A percentile compares a stretch with the other conserved stretches of the same genome.
These are phyloP conservation scores for Rubia balearica DNA, from an alignment of 305 asterid genomes.

Conservation along the genomic window DNA sequence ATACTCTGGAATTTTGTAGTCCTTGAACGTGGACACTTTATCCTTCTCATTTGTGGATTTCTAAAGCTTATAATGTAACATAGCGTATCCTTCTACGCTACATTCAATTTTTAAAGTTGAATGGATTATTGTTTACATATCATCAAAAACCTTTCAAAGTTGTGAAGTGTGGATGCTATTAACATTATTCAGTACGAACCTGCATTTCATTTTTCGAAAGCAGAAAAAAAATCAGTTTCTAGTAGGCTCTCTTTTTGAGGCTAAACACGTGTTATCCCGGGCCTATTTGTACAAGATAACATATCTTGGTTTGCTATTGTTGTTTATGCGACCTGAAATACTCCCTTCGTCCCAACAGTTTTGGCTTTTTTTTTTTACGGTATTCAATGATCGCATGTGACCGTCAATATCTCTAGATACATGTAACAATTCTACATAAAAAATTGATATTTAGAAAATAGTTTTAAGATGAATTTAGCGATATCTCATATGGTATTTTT, in stretches of 20 bases:
- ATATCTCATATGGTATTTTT: too few relatives aligned
- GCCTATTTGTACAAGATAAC: background rate
- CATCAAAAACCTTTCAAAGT: background rate
- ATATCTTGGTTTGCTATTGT: background rate
- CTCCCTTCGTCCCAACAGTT: too few relatives aligned
- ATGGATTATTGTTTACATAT: background rate
- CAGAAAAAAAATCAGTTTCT: too few relatives aligned
- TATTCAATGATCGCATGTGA: too few relatives aligned
- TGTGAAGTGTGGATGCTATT: background rate
- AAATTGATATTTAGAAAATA: too few relatives aligned
- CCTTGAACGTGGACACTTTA: background rate
- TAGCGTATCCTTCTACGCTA: background rate
- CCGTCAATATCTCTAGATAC: too few relatives aligned
- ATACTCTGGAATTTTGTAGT: slow-evolving; percentile 4
- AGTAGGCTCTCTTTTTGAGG: too few relatives aligned
- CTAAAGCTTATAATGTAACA: background rate
- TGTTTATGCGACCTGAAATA: background rate
- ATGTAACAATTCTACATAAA: too few relatives aligned
- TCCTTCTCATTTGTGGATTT: background rate
- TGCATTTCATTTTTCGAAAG: too few relatives aligned
- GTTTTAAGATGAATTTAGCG: too few relatives aligned
- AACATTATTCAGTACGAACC: background rate
- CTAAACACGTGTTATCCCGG: background rate
- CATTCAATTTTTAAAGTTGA: background rate
- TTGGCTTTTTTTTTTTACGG: too few relatives aligned